phyloP scores from a whole-genome alignment of 805 yeast genomes.

The Nakazawaea ernobii region DNA sequence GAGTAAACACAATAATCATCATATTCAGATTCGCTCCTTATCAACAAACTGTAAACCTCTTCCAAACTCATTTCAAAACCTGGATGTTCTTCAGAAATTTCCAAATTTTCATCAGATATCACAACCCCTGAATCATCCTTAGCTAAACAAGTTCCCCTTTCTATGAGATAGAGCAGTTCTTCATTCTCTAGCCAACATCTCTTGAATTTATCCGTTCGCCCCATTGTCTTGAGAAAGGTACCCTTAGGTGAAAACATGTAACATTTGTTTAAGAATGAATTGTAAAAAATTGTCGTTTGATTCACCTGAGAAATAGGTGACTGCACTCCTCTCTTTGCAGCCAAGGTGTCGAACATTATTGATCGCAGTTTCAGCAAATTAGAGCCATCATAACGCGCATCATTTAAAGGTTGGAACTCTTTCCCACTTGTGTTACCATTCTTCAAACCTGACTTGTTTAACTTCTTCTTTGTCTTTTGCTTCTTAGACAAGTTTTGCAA shows the following conservation, averaged over 20 bases:
- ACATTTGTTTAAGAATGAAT: conserved; percentile 15
- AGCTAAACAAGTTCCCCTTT: conserved; percentile 58
- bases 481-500: conserved; percentile 19
- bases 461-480: conserved; percentile 4
- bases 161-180: conserved; percentile 73
- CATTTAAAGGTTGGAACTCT: conserved; percentile 61
- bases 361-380: conserved; percentile 47
- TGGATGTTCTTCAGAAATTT: conserved; percentile 20
- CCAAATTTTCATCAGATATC: conserved; percentile 11
- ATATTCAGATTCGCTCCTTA: conserved; percentile 33
- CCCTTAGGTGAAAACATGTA: conserved; percentile 55
- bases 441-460: conserved; percentile 8
- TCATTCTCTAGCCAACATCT: conserved; percentile 50
- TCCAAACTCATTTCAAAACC: conserved; percentile 49
- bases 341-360: conserved; percentile 69
- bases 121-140: conserved; percentile 15
- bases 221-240: conserved; percentile 67
- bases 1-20: conserved; percentile 66
- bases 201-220: conserved; percentile 43
- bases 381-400: conserved; percentile 21
- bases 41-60: conserved; percentile 51
- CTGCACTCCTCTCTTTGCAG: conserved; percentile 36
- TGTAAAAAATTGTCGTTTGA: conserved; percentile 23
- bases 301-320: conserved; percentile 16
- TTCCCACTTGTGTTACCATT: conserved; percentile 70